Percentiles rank a stretch among this genome's conserved stretches.
These are phyloP conservation scores for Chaetomium tenue DNA, from an alignment of 495 filamentous ascomycete genomes.

Conservation along the genomic window DNA sequence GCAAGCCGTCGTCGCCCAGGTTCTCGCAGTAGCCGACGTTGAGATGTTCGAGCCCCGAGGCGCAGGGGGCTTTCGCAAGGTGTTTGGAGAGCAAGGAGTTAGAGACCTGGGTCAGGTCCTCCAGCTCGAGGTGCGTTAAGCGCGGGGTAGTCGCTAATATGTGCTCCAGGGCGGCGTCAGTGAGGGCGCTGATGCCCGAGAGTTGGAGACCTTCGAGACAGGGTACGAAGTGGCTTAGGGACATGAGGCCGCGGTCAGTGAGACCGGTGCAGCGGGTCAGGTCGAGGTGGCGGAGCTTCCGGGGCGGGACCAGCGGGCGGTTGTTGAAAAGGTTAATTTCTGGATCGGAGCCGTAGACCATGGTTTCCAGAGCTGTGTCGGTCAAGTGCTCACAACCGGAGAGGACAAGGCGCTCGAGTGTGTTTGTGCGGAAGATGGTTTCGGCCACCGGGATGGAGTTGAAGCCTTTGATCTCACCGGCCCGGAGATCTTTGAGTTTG, in stretches of 20 bases:
- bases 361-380: constrained; percentile 65
- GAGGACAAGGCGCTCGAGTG: constrained; percentile 73
- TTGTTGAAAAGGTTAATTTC: constrained; percentile 76
- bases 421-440: constrained; percentile 75
- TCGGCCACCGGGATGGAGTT: constrained; percentile 65
- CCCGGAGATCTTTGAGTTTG: constrained; percentile 73
- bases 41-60: constrained; percentile 68
- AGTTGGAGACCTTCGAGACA: constrained; percentile 78
- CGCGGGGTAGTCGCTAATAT: constrained; percentile 71
- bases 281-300: constrained; percentile 80
- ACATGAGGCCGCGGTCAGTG: constrained; percentile 65
- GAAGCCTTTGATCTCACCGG: constrained; percentile 79
- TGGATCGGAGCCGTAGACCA: constrained; percentile 70
- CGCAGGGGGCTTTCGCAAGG: constrained; percentile 72
- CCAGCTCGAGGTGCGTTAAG: constrained; percentile 84
- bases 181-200: constrained; percentile 65
- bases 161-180: constrained; percentile 67
- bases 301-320: constrained; percentile 70
- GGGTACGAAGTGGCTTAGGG: constrained; percentile 71
- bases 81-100: constrained; percentile 66
- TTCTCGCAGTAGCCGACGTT: constrained; percentile 87
- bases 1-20: constrained; percentile 79
- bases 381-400: constrained; percentile 72
- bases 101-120: constrained; percentile 76
- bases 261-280: constrained; percentile 72